Percentiles rank a stretch among this genome's conserved stretches.
phyloP scores from a whole-genome alignment of 2,329 filamentous ascomycete genomes.

The Sphaceloma murrayae region DNA sequence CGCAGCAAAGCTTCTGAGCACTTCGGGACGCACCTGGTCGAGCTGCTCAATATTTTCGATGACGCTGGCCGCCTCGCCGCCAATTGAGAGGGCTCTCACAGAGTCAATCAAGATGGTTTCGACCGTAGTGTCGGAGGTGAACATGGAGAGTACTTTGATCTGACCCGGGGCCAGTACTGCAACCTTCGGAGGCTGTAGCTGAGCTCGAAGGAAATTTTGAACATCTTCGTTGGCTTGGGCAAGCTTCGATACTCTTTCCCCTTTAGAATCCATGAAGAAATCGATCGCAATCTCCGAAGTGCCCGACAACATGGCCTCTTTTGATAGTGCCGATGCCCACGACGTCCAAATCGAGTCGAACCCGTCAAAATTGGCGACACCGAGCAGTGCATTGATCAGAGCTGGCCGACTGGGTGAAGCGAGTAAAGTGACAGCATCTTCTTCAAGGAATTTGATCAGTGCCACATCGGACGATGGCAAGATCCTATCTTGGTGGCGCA shows the following conservation, averaged over 20 bases:
- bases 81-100: slow-evolving; percentile 19
- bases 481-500: slow-evolving; percentile 36
- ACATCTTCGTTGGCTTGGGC: background rate
- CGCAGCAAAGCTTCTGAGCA: slow-evolving; percentile 29
- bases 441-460: slow-evolving; percentile 41
- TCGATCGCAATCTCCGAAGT: background rate
- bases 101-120: slow-evolving; percentile 19
- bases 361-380: slow-evolving; percentile 29
- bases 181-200: background rate
- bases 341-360: slow-evolving; percentile 25
- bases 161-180: background rate
- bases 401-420: slow-evolving; percentile 58
- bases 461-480: slow-evolving; percentile 33
- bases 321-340: slow-evolving; percentile 1
- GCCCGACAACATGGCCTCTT: background rate
- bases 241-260: background rate
- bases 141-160: background rate
- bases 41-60: slow-evolving; percentile 34
- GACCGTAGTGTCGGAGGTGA: slow-evolving; percentile 22
- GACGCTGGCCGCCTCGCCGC: slow-evolving; percentile 27
- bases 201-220: background rate
- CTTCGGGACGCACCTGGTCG: background rate
- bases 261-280: background rate
- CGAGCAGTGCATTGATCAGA: slow-evolving; percentile 56
- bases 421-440: slow-evolving; percentile 51